phyloP scores from a whole-genome alignment of 345 rosid species.

The Lenwebbia sp. region DNA sequence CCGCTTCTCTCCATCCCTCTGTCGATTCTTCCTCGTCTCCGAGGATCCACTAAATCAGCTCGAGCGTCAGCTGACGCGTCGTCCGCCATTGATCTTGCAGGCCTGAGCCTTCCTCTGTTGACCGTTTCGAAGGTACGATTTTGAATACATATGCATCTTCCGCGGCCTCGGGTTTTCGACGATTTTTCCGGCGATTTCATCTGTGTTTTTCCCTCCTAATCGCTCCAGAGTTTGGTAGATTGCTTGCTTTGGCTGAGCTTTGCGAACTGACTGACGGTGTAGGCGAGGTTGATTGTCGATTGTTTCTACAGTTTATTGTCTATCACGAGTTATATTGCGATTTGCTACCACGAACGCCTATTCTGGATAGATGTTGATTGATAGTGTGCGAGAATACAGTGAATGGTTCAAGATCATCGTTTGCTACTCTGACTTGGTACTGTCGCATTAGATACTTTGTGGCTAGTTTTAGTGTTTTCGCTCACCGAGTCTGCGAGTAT shows the following conservation, averaged over 20 bases:
- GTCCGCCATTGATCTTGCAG: background rate
- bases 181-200: background rate
- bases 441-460: background rate
- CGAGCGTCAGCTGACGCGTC: background rate
- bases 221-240: background rate
- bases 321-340: background rate
- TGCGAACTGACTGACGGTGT: background rate
- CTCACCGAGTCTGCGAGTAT: background rate
- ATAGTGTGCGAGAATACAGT: background rate
- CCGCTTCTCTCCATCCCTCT: background rate
- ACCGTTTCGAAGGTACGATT: background rate
- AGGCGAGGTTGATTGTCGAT: background rate
- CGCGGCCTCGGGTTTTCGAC: background rate
- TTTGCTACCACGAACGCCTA: background rate
- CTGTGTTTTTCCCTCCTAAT: no score
- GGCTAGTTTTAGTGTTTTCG: background rate
- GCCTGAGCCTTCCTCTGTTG: background rate
- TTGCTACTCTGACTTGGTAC: background rate
- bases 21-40: background rate
- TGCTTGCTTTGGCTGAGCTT: background rate
- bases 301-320: background rate
- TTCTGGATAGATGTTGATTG: background rate
- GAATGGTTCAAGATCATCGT: background rate
- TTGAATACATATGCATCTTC: background rate
- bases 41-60: background rate